phyloP scores from a whole-genome alignment of 2,329 filamentous ascomycete species.

The Venturia asperata region DNA sequence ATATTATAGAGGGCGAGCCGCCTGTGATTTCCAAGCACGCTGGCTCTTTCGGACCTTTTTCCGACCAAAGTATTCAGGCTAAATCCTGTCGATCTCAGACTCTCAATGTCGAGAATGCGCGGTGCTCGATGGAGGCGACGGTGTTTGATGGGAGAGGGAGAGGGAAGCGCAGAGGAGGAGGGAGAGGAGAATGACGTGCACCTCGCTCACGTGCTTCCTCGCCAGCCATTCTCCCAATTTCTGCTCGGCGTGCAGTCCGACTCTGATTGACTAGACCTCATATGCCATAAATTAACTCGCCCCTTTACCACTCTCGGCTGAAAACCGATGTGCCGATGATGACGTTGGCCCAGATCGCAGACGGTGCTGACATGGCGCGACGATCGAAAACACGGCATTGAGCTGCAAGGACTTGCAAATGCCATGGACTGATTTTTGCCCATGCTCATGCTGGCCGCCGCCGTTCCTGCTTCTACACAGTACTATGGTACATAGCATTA shows the following conservation, averaged over 20 bases:
- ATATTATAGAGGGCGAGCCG: not conserved
- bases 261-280: not conserved
- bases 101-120: not conserved
- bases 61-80: not conserved
- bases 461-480: constrained; percentile 1
- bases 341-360: not conserved
- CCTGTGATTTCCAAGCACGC: constrained; percentile 3
- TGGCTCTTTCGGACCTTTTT: constrained; percentile 4
- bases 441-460: not conserved
- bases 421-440: not conserved
- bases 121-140: not conserved
- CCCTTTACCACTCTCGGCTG: not conserved
- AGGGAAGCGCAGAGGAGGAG: not conserved
- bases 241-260: not conserved
- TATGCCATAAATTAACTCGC: constrained; percentile 6
- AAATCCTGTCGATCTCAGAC: not conserved
- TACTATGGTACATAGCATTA: too few relatives aligned
- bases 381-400: not conserved
- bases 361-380: not conserved
- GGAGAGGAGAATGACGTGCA: not conserved
- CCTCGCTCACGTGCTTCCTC: not conserved
- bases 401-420: too few relatives aligned
- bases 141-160: not conserved
- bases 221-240: not conserved
- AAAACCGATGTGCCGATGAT: not conserved